Percentiles rank a stretch among this genome's conserved stretches.
Evolutionary conservation across 345 rosid genomes (phyloP).

Genomic region (Viola odorata): DNA sequence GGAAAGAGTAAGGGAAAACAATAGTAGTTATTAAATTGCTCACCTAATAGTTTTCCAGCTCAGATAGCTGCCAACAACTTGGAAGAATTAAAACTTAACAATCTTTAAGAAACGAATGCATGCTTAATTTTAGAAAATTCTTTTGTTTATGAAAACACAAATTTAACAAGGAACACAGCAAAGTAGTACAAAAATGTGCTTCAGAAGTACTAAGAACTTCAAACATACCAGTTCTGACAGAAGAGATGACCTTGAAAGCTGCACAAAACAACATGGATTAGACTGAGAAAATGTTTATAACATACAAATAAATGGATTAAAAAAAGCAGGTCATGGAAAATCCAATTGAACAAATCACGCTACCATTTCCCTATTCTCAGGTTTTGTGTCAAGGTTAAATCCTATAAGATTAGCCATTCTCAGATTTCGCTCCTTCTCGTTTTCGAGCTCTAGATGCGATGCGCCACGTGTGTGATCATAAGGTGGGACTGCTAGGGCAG

Average conservation of each 20-base stretch:
- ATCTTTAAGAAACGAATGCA: too few species aligned
- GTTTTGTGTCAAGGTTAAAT: constrained; percentile 76
- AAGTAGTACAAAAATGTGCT: too few species aligned
- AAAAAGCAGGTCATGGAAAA: neutral
- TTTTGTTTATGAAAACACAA: too few species aligned
- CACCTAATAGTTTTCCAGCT: too few species aligned
- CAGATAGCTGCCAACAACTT: too few species aligned
- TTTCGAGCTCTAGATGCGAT: constrained; percentile 83
- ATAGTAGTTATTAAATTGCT: too few species aligned
- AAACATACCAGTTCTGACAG: constrained; percentile 81
- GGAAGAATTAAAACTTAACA: too few species aligned
- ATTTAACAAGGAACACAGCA: too few species aligned
- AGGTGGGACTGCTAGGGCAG: constrained; percentile 81
- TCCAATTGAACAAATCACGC: constrained; percentile 10
- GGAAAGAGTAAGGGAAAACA: too few species aligned
- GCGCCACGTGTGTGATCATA: constrained; percentile 57
- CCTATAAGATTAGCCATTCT: constrained; percentile 97
- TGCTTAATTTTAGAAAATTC: too few species aligned
- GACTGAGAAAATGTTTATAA: neutral
- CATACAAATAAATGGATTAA: constrained; percentile 1
- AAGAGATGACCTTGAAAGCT: constrained; percentile 87
- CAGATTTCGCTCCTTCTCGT: constrained; percentile 83
- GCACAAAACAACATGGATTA: constrained; percentile 19
- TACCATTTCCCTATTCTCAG: constrained; percentile 92
- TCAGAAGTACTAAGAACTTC: too few species aligned